A percentile compares a stretch with the other conserved stretches of the same genome.
These are phyloP conservation scores for Rhizophagus sp. DNA, from an alignment of 192 early-diverging fungal species.

Conservation along the genomic window DNA sequence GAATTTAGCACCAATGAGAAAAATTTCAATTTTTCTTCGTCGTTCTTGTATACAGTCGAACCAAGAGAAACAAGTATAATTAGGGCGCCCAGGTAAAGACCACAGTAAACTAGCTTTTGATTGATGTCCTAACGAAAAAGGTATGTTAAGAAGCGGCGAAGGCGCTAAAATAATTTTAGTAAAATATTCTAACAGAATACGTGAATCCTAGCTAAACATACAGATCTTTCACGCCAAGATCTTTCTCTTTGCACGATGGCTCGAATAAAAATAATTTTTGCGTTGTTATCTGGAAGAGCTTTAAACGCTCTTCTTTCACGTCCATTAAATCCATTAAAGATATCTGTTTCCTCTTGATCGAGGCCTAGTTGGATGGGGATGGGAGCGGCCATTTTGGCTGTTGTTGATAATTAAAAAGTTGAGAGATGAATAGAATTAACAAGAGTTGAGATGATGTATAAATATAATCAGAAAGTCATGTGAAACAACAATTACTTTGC, in stretches of 20 bases:
- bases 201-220: constrained; percentile 23
- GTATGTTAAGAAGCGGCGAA: constrained; percentile 2
- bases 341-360: not conserved
- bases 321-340: not conserved
- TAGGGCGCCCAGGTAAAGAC: not conserved
- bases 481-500: not conserved
- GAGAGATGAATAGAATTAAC: not conserved
- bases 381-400: not conserved
- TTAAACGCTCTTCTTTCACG: constrained; percentile 6
- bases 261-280: not conserved
- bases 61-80: not conserved
- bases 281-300: not conserved
- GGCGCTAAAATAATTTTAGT: constrained; percentile 21
- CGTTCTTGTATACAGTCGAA: not conserved
- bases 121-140: constrained; percentile 1
- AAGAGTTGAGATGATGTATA: not conserved
- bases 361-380: too few relatives aligned
- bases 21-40: not conserved
- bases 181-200: constrained; percentile 21
- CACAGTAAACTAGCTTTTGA: constrained; percentile 7
- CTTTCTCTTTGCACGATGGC: not conserved
- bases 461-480: not conserved
- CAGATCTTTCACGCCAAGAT: constrained; percentile 11
- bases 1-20: not conserved
- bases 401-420: not conserved